Evolutionary conservation across 495 filamentous ascomycete genomes (phyloP).

Genomic region (Choiromyces venosus): DNA sequence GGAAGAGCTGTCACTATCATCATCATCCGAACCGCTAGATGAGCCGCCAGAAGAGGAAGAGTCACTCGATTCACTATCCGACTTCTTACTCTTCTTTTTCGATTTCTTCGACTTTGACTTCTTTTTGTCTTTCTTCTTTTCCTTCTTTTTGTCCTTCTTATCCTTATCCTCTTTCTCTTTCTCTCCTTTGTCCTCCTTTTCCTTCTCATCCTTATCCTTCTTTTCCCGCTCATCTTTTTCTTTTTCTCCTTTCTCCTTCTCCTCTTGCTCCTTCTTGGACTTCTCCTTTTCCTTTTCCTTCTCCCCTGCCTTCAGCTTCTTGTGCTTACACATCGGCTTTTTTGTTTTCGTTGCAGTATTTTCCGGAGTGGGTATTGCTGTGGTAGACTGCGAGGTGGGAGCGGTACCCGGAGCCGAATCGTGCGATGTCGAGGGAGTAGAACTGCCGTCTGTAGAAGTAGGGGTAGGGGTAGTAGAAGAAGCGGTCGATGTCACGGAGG

Average conservation of each 20-base stretch:
- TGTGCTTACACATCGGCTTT: conserved; percentile 35
- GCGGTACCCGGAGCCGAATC: not conserved
- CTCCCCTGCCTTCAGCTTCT: conserved; percentile 44
- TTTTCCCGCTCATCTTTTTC: conserved; percentile 41
- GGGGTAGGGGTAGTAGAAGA: conserved; percentile 8
- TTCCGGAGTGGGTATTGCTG: conserved; percentile 7
- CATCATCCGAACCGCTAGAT: conserved; percentile 31
- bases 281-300: conserved; percentile 47
- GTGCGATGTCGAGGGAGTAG: conserved; percentile 10
- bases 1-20: conserved; percentile 23
- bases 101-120: conserved; percentile 41
- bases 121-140: conserved; percentile 42
- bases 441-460: conserved; percentile 12
- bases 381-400: conserved; percentile 2
- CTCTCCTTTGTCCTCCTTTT: conserved; percentile 43
- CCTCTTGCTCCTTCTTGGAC: conserved; percentile 42
- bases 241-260: conserved; percentile 44
- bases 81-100: conserved; percentile 40
- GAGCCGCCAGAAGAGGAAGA: conserved; percentile 26
- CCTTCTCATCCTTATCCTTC: conserved; percentile 42
- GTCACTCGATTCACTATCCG: conserved; percentile 7
- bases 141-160: conserved; percentile 44
- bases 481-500: not conserved
- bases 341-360: conserved; percentile 16
- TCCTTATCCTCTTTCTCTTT: conserved; percentile 45